Evolutionary conservation across 805 yeast genomes (phyloP).

Genomic region (Sugiyamaella floridensis): DNA sequence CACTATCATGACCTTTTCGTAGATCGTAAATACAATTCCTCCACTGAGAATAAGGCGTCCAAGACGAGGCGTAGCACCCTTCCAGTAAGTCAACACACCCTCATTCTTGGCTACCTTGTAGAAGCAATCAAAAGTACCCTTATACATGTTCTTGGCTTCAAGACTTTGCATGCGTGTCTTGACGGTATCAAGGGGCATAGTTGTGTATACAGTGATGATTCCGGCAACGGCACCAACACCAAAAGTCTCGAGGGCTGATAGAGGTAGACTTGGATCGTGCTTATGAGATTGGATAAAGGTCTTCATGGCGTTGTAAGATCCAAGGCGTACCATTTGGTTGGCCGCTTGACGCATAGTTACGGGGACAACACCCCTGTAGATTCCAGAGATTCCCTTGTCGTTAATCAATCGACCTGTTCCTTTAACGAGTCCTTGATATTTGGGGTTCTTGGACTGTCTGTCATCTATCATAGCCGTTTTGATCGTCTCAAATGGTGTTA

Average conservation of each 20-base stretch:
- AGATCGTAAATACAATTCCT: constrained; percentile 94
- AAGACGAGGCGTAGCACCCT: constrained; percentile 94
- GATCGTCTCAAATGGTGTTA: constrained; percentile 95
- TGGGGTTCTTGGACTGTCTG: constrained; percentile 67
- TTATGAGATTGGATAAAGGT: constrained; percentile 65
- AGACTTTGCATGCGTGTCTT: constrained; percentile 96
- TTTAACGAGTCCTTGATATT: constrained; percentile 53
- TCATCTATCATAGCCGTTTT: constrained; percentile 95
- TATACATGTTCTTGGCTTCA: constrained; percentile 63
- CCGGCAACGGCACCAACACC: constrained; percentile 89
- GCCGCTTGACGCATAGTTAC: constrained; percentile 95
- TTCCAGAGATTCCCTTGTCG: constrained; percentile 76
- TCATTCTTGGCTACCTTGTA: constrained; percentile 72
- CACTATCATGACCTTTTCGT: constrained; percentile 77
- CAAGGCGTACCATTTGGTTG: constrained; percentile 89
- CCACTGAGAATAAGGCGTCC: constrained; percentile 91
- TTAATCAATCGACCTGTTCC: constrained; percentile 60
- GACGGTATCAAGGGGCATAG: constrained; percentile 94
- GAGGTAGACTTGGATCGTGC: constrained; percentile 63
- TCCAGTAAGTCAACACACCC: constrained; percentile 90
- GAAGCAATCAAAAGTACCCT: constrained; percentile 77
- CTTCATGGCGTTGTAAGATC: constrained; percentile 86
- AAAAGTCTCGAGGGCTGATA: constrained; percentile 74
- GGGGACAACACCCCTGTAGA: constrained; percentile 85
- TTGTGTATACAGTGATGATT: constrained; percentile 78